These are phyloP conservation scores for Ogataea pilisensis DNA, from an alignment of 805 yeast species.

Conservation along the genomic window DNA sequence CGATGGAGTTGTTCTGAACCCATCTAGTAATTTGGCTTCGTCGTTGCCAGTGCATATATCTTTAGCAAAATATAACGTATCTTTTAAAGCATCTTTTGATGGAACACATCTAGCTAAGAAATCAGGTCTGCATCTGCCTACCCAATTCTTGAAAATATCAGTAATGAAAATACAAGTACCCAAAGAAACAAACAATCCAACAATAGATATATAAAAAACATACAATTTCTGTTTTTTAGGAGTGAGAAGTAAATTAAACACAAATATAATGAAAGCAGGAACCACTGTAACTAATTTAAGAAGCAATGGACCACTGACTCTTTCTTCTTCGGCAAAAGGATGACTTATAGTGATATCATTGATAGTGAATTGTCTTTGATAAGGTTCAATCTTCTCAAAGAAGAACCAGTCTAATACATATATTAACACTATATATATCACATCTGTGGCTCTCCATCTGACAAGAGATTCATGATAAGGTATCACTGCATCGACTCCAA, in stretches of 20 bases:
- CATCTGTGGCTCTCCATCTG: slow-evolving; percentile 28
- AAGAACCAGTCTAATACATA: slow-evolving; percentile 20
- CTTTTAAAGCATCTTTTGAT: slow-evolving; percentile 46
- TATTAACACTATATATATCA: slow-evolving; percentile 18
- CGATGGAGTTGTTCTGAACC: slow-evolving; percentile 78
- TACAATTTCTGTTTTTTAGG: slow-evolving; percentile 52
- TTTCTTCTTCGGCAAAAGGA: slow-evolving; percentile 73
- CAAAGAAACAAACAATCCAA: slow-evolving; percentile 64
- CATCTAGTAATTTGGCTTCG: slow-evolving; percentile 48
- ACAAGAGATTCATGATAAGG: slow-evolving; percentile 17
- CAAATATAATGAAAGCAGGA: slow-evolving; percentile 42
- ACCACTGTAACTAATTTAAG: slow-evolving; percentile 48
- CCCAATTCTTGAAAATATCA: slow-evolving; percentile 72
- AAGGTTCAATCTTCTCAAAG: slow-evolving; percentile 46
- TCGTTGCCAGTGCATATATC: slow-evolving; percentile 62
- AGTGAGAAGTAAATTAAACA: slow-evolving; percentile 32
- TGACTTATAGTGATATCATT: slow-evolving; percentile 76
- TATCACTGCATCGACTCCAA: slow-evolving; percentile 19
- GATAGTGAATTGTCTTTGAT: slow-evolving; percentile 71
- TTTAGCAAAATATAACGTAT: slow-evolving; percentile 50
- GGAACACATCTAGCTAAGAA: slow-evolving; percentile 84
- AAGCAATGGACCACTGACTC: slow-evolving; percentile 57
- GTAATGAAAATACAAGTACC: slow-evolving; percentile 61
- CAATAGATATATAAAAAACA: slow-evolving; percentile 55
- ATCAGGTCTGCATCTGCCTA: slow-evolving; percentile 92